Base-by-base conservation (phyloP, 352 stramenopile species). In the Globisporangium recalcitrans region DNA sequence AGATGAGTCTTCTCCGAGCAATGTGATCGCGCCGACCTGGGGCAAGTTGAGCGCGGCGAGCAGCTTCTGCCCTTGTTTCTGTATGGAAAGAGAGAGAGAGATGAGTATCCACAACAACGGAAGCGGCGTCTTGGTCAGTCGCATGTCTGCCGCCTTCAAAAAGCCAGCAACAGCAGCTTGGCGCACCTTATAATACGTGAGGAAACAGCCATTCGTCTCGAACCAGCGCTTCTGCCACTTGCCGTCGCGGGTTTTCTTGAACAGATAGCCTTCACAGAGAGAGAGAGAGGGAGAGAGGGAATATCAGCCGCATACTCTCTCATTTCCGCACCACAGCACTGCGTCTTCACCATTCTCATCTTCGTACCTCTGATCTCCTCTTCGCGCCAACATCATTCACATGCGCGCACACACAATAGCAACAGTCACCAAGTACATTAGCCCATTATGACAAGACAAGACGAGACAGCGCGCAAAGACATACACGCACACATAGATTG, bases 191-290 rank as follows among this genome's bases (percentile, higher is more conserved):
- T 98, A 99, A 81, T 99, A 99, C 14, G 96, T 98, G 40, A 99
- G 83, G 78, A 98, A 98, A 72, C 97, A 97, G 52, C 96, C 96
- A 69, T 99, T 98, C 9, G 93, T 98, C 80, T 99, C 97, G 70
- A 99, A 99, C 90, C 95, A 99, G 59, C 97, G 87, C 75, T 97
- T 98, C 72, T 99, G 97, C 97, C 97, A 98, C 70, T 96, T 96
- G 69, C 90, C 90, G 60, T 97, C 89, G 61, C 90, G 87, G 56
- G 91, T 96, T 67, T 97, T 97, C 74, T 98, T 98, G 64, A 97
- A 93, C 67, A 98, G 69, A 67, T 98, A 98, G 26, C 91, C 90
- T 90, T 42, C 21, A 46, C 60, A n/a, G 3, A n/a, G n/a, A n/a
- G n/a, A n/a, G n/a, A n/a, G n/a, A n/a, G n/a, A n/a, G n/a, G 34